Base-by-base conservation (phyloP, 129 eudicot species). In the Chrysanthemum lavandulifolium region DNA sequence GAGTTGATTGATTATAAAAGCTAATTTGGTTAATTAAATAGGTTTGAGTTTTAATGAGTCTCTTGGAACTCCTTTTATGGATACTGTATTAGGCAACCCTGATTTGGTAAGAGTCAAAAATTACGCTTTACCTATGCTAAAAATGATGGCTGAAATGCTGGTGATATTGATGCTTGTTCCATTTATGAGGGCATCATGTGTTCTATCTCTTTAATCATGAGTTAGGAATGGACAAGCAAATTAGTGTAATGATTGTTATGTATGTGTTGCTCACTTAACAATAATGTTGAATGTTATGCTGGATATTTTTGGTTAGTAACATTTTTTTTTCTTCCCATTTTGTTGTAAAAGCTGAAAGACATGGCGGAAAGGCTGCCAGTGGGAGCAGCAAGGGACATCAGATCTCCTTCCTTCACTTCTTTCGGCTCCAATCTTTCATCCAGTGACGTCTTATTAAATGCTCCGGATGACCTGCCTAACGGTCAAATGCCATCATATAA, bases 281-380 rank as follows among this genome's bases (percentile, higher is more conserved):
- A 13, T 47, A 60, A 49, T 49, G 69, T 50, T 61, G 18, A 74
- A n/a, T 55, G 40, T 59, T 68, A 68, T 49, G 58, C 31, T 75
- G 48, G 27, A 51, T 57, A 61, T 59, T 76, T 62, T 21, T 70
- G 48, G 61, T 59, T 83, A 67, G 73, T 64, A 16, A n/a, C 16
- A 3, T 65, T 13, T 14, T 21, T 21, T 25, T 75, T 75, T 53
- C 55, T 85, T 21, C 69, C 53, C n/a, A 1, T 64, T 49, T 74
- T 74, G 69, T 61, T 16, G 57, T 21, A 69, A 76, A 27, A 92
- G 98, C 83, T 92, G 69, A 92, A 92, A 84, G 96, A 92, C 83
- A 87, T 92, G 96, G 98, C 98, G 16, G 98, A 92, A 76, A 83
- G 95, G 72, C 81, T 89, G 73, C 98, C 98, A 27, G 96, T 89